Evolutionary conservation across 2,329 filamentous ascomycete species (phyloP).

Genomic region (Simplicillium aogashimaense): DNA sequence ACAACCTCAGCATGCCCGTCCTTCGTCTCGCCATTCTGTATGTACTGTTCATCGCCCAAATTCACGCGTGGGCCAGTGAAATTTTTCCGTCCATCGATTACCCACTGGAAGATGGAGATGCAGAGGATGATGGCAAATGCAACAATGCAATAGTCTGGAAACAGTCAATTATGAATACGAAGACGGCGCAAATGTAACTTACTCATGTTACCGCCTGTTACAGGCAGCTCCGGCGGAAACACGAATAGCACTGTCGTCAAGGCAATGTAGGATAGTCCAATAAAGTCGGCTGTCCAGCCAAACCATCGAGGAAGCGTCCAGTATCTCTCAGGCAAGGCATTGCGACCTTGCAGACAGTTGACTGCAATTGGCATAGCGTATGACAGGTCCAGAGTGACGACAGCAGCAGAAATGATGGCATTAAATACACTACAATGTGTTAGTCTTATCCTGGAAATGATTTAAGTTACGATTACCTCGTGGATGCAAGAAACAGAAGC

Average conservation of each 20-base stretch:
- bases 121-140: conserved; percentile 34
- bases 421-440: conserved; percentile 49
- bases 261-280: conserved; percentile 51
- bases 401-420: conserved; percentile 59
- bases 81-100: conserved; percentile 35
- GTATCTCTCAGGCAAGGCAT: conserved; percentile 45
- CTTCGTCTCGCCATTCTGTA: too few relatives aligned
- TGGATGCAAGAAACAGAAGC: conserved; percentile 58
- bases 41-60: conserved; percentile 1
- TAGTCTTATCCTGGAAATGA: too few relatives aligned
- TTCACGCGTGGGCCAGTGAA: conserved; percentile 23
- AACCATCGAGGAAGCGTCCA: conserved; percentile 23
- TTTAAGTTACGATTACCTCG: conserved; percentile 14
- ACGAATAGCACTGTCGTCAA: conserved; percentile 65
- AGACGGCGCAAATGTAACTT: neutral
- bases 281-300: conserved; percentile 23
- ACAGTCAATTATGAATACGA: neutral
- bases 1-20: neutral
- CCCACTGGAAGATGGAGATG: conserved; percentile 31
- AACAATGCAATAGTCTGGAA: conserved; percentile 31
- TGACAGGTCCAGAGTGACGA: conserved; percentile 61
- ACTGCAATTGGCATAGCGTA: conserved; percentile 67
- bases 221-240: conserved; percentile 59
- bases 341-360: conserved; percentile 56
- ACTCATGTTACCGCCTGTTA: conserved; percentile 58